Conservation (phyloP, 2,329 filamentous ascomycete genomes). For the Dactylellina cionopaga region DNA sequence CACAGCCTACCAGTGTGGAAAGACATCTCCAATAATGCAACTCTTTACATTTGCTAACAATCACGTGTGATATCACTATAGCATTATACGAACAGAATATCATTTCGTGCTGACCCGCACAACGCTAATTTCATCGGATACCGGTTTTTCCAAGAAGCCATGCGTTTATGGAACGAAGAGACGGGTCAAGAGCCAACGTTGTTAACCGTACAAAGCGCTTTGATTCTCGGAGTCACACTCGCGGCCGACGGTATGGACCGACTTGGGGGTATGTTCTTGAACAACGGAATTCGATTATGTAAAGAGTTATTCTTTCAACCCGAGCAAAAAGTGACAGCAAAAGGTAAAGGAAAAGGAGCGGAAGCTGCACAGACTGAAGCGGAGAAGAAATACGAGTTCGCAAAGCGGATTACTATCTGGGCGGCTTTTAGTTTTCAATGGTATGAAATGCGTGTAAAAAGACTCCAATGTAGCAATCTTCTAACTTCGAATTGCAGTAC, state of each 20-base stretch:
- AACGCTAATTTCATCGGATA: conserved; percentile 41
- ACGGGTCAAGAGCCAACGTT: conserved; percentile 9
- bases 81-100: conserved; percentile 48
- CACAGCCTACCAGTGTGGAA: conserved; percentile 30
- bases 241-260: conserved; percentile 41
- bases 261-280: conserved; percentile 41
- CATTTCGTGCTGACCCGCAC: conserved; percentile 37
- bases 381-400: conserved; percentile 34
- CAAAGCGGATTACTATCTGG: conserved; percentile 33
- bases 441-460: too few species aligned
- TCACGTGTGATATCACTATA: not conserved
- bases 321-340: not conserved
- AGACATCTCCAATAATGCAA: not conserved
- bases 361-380: conserved; percentile 9
- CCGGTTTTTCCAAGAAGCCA: conserved; percentile 44
- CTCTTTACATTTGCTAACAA: not conserved
- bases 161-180: conserved; percentile 46
- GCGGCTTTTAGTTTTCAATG: conserved; percentile 38
- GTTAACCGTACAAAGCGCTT: conserved; percentile 33
- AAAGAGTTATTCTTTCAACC: conserved; percentile 19
- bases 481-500: not conserved
- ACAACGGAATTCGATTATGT: conserved; percentile 30
- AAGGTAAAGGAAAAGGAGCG: conserved; percentile 9
- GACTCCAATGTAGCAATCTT: not conserved
- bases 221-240: conserved; percentile 34